Percentiles rank a stretch among this genome's conserved stretches.
These are phyloP conservation scores for Fusarium camptoceras DNA, from an alignment of 2,329 filamentous ascomycete species.

Conservation along the genomic window DNA sequence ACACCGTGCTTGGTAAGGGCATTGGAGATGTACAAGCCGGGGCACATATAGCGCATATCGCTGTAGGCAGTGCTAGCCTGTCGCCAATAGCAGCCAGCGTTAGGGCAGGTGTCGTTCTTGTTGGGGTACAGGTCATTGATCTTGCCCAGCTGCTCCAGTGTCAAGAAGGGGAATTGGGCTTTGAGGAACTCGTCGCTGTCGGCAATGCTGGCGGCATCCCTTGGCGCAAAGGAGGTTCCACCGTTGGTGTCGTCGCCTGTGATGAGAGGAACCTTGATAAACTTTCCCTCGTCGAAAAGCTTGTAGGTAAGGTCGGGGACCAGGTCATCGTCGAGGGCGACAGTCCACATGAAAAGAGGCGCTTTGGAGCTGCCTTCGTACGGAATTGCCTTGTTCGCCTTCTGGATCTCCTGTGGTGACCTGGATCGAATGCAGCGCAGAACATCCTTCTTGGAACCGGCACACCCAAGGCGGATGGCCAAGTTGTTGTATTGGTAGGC, in stretches of 20 bases:
- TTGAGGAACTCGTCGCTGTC: constrained; percentile 52
- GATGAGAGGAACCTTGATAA: constrained; percentile 66
- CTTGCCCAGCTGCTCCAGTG: constrained; percentile 47
- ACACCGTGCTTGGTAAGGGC: constrained; percentile 50
- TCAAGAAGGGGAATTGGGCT: constrained; percentile 51
- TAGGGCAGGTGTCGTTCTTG: constrained; percentile 49
- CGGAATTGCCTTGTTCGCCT: constrained; percentile 56
- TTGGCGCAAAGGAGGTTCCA: constrained; percentile 53
- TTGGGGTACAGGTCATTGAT: constrained; percentile 54
- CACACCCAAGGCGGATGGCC: constrained; percentile 57
- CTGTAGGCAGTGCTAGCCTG: constrained; percentile 53
- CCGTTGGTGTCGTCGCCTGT: constrained; percentile 56
- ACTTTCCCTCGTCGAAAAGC: constrained; percentile 60
- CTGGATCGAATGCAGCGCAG: constrained; percentile 61
- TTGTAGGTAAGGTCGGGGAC: constrained; percentile 63
- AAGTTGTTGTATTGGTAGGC: constrained; percentile 66
- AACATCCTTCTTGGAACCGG: constrained; percentile 47
- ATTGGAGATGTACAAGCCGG: constrained; percentile 49
- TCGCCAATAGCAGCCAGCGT: constrained; percentile 53
- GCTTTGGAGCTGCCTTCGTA: constrained; percentile 43
- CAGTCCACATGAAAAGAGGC: constrained; percentile 66
- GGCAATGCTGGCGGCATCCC: constrained; percentile 47
- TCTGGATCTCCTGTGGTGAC: constrained; percentile 56
- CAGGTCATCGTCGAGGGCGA: constrained; percentile 66
- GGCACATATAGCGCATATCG: constrained; percentile 53